Base-by-base conservation (phyloP, 257 asterid genomes). In the Solanum peruvianum region DNA sequence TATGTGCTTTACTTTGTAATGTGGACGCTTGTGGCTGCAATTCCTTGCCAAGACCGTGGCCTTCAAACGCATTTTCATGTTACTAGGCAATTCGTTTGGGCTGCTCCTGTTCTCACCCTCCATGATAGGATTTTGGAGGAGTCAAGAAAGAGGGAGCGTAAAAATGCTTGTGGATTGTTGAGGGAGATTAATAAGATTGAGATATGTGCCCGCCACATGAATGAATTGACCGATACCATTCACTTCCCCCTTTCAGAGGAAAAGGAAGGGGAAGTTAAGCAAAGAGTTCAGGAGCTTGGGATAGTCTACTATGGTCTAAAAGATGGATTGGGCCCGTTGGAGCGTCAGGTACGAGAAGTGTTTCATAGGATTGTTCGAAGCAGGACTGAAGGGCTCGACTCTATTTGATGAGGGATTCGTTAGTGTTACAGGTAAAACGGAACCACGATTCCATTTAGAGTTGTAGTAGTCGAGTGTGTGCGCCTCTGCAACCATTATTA, bases 31-130 rank as follows among this genome's bases (percentile, higher is more conserved):
- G 91, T 89, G 3, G 91, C 91, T 25, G 90, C 91, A 29, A 89
- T 89, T n/a, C 91, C 91, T 6, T 89, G 91, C 78, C 91, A 89
- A 49, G 91, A 89, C 73, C 89, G 90, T 25, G 89, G 90, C 60
- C 89, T 89, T 47, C 89, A 89, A 11, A 78, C 75, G 0, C 90
- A 89, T 78, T 87, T 89, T 56, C 82, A 86, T 52, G 58, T 75
- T 16, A 70, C 84, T 39, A 86, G 72, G 35, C 91, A 89, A 62
- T 85, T 70, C 58, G 6, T 56, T 13, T 87, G 91, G 91, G 88
- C 83, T 13, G 81, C 35, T 47, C 89, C 91, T 2, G 5, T 89
- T 45, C 71, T 77, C 82, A 29, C 88, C 70, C 90, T 89, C 64
- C 89, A 89, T 21, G 85, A 87, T 82, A 86, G 80, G 85, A 85